These are phyloP conservation scores for Rhodamnia argentea DNA, from an alignment of 345 rosid genomes.

Conservation along the genomic window DNA sequence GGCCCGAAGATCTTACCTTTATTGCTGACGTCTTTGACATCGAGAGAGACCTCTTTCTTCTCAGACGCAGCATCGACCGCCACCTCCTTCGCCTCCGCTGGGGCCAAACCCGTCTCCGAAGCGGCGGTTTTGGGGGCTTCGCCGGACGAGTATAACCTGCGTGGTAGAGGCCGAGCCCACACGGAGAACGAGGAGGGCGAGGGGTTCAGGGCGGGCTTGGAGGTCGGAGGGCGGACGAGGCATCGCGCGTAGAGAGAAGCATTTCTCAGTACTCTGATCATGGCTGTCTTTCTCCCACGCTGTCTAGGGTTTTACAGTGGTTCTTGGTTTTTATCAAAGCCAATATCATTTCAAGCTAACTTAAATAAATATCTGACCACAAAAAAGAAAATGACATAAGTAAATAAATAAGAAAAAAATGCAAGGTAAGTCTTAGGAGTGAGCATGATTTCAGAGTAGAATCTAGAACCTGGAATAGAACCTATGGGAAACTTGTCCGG, in stretches of 20 bases:
- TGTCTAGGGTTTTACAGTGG: constrained; percentile 5
- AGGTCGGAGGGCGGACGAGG: constrained; percentile 4
- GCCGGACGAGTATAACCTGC: constrained; percentile 23
- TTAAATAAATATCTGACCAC: too few relatives aligned
- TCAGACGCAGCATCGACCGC: constrained; percentile 2
- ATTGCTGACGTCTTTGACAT: constrained; percentile 22
- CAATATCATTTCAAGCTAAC: neutral
- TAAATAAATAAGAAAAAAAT: too few relatives aligned
- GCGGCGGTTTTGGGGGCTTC: constrained; percentile 4
- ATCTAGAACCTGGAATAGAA: too few relatives aligned
- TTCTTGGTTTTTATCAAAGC: neutral
- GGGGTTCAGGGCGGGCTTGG: neutral
- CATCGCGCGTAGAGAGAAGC: constrained; percentile 6
- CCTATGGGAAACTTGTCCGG: too few relatives aligned
- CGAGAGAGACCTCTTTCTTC: constrained; percentile 7
- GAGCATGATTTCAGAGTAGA: too few relatives aligned
- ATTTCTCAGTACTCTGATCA: constrained; percentile 28
- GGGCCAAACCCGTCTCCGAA: constrained; percentile 8
- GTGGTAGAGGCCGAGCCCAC: constrained; percentile 2
- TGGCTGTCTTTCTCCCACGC: neutral
- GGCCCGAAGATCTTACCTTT: constrained; percentile 12
- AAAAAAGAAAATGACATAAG: too few relatives aligned
- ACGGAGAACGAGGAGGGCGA: neutral
- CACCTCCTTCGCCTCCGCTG: constrained; percentile 9
- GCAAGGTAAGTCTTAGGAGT: too few relatives aligned